These are phyloP conservation scores for Fraxinus baroniana DNA, from an alignment of 305 asterid species.

Conservation along the genomic window DNA sequence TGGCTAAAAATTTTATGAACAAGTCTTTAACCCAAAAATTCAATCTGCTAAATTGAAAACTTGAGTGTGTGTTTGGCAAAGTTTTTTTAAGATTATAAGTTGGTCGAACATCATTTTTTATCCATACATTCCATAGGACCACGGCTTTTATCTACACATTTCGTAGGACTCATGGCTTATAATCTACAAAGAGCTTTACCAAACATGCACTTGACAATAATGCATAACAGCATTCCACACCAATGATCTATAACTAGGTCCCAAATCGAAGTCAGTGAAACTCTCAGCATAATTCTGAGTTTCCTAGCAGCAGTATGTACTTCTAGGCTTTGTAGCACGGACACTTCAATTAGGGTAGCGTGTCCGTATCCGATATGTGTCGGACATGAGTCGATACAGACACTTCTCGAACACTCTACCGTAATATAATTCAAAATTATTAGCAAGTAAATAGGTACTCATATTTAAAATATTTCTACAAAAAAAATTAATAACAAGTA, in stretches of 20 bases:
- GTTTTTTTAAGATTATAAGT: neutral
- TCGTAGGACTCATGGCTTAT: neutral
- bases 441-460: no score
- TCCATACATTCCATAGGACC: neutral
- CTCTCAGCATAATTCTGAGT: neutral
- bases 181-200: neutral
- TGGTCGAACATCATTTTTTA: neutral
- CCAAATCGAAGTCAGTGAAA: neutral
- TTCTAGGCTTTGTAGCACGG: no score
- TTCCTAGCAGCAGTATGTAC: neutral
- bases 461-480: no score
- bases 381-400: no score
- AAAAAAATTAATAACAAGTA: no score
- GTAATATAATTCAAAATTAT: no score
- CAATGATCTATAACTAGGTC: neutral
- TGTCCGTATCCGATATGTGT: no score
- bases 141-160: neutral
- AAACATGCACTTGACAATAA: neutral
- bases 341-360: no score
- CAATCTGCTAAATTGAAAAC: neutral
- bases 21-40: neutral
- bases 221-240: neutral
- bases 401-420: no score
- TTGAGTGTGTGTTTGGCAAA: neutral
- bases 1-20: neutral